Evolutionary conservation across 495 filamentous ascomycete genomes (phyloP).

Genomic region (Bacidia gigantensis): DNA sequence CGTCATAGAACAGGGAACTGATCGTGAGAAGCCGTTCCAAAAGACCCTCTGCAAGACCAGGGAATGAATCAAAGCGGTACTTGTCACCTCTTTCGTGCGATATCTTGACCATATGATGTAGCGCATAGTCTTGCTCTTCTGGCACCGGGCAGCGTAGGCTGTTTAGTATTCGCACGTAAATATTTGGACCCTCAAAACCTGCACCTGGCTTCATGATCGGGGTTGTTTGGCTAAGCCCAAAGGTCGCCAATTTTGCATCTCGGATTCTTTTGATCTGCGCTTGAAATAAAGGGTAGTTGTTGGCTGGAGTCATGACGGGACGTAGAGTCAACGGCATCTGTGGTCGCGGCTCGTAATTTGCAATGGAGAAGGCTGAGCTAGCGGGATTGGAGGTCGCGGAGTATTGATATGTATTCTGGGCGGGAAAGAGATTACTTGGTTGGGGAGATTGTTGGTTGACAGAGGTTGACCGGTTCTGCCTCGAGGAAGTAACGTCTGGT

Average conservation of each 20-base stretch:
- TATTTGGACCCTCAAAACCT: slow-evolving; percentile 61
- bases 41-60: slow-evolving; percentile 76
- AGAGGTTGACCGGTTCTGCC: slow-evolving; percentile 44
- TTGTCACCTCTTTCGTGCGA: slow-evolving; percentile 90
- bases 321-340: slow-evolving; percentile 45
- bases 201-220: slow-evolving; percentile 42
- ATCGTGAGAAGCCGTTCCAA: slow-evolving; percentile 70
- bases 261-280: slow-evolving; percentile 18
- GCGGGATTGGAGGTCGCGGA: slow-evolving; percentile 14
- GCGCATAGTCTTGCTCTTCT: slow-evolving; percentile 73
- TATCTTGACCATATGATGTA: slow-evolving; percentile 89
- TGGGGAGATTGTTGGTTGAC: slow-evolving; percentile 33
- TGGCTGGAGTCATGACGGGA: slow-evolving; percentile 55
- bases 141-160: slow-evolving; percentile 67
- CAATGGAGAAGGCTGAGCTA: slow-evolving; percentile 36
- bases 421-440: slow-evolving; percentile 13
- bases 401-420: slow-evolving; percentile 20
- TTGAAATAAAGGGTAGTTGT: slow-evolving; percentile 48
- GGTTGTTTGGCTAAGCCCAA: slow-evolving; percentile 10
- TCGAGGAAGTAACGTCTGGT: slow-evolving; percentile 49
- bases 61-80: slow-evolving; percentile 84
- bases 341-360: slow-evolving; percentile 44
- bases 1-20: slow-evolving; percentile 59
- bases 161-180: slow-evolving; percentile 71
- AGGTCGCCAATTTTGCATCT: slow-evolving; percentile 4